Conservation (phyloP, 352 stramenopile species). For the Phytophthora sp. region DNA sequence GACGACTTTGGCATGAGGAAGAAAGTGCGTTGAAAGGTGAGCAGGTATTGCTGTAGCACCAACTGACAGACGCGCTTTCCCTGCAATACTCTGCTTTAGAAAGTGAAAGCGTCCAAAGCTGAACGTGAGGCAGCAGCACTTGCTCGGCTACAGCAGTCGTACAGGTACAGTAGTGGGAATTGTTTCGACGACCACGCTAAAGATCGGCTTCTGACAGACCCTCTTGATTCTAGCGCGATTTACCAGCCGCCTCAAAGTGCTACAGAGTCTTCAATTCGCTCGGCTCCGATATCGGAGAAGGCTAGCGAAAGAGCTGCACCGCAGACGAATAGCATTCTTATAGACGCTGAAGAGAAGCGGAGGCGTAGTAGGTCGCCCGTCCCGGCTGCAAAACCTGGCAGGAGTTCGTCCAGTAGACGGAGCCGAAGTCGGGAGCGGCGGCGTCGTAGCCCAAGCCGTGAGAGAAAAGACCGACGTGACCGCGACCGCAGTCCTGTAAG, state of each 20-base stretch:
- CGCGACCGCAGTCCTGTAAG: constrained; percentile 22
- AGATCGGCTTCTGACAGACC: not conserved
- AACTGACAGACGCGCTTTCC: not conserved
- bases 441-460: constrained; percentile 23
- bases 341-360: constrained; percentile 12
- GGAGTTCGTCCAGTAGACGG: constrained; percentile 13
- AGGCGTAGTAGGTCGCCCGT: constrained; percentile 31
- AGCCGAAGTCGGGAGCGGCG: constrained; percentile 32
- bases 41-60: not conserved
- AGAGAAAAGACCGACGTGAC: constrained; percentile 31
- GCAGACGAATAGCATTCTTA: not conserved
- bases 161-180: constrained; percentile 47
- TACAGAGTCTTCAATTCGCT: constrained; percentile 6
- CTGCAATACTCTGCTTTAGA: constrained; percentile 33
- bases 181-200: not conserved
- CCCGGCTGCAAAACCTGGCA: constrained; percentile 1
- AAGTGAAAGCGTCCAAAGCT: constrained; percentile 71
- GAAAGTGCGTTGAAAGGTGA: constrained; percentile 45
- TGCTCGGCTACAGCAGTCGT: constrained; percentile 79
- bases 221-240: constrained; percentile 43
- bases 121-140: constrained; percentile 85
- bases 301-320: not conserved
- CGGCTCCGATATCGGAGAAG: constrained; percentile 10
- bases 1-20: constrained; percentile 89
- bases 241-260: constrained; percentile 42